These are phyloP conservation scores for Cryphonectria parasitica DNA, from an alignment of 2,329 filamentous ascomycete genomes.

Conservation along the genomic window DNA sequence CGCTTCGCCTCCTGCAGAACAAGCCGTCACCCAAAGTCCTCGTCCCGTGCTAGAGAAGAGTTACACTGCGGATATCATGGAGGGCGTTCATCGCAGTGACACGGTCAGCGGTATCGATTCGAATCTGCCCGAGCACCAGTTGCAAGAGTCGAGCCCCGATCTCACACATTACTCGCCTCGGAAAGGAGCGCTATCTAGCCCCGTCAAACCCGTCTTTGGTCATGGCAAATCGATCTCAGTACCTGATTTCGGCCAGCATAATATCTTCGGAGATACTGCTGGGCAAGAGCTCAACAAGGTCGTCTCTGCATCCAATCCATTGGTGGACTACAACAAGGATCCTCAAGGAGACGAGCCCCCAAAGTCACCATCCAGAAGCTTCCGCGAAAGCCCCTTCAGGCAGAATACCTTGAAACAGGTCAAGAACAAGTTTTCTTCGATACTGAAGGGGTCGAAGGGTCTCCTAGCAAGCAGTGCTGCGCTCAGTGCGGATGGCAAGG, in stretches of 20 bases:
- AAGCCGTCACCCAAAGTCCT: slow-evolving; percentile 44
- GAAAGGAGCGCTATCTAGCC: slow-evolving; percentile 26
- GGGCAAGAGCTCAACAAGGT: slow-evolving; percentile 57
- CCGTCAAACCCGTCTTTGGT: slow-evolving; percentile 40
- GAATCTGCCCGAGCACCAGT: slow-evolving; percentile 46
- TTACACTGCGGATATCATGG: slow-evolving; percentile 64
- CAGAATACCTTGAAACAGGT: slow-evolving; percentile 70
- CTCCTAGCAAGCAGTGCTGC: slow-evolving; percentile 79
- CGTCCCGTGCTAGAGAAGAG: slow-evolving; percentile 63
- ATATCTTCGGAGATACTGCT: slow-evolving; percentile 29
- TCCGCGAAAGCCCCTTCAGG: slow-evolving; percentile 68
- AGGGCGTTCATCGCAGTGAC: slow-evolving; percentile 54
- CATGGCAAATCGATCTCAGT: slow-evolving; percentile 69
- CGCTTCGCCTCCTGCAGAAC: slow-evolving; percentile 50
- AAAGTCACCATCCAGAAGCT: slow-evolving; percentile 60
- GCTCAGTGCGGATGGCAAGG: slow-evolving; percentile 65
- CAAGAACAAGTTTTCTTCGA: slow-evolving; percentile 89
- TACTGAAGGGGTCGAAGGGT: slow-evolving; percentile 84
- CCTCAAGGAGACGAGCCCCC: slow-evolving; percentile 46
- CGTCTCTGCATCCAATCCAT: slow-evolving; percentile 62
- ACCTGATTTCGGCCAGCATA: slow-evolving; percentile 50
- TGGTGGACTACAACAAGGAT: slow-evolving; percentile 47
- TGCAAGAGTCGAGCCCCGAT: slow-evolving; percentile 35
- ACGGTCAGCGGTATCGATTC: slow-evolving; percentile 54
- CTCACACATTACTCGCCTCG: slow-evolving; percentile 39